A percentile compares a stretch with the other conserved stretches of the same genome.
phyloP scores from a whole-genome alignment of 352 stramenopile genomes.

The Phytophthora melonis region DNA sequence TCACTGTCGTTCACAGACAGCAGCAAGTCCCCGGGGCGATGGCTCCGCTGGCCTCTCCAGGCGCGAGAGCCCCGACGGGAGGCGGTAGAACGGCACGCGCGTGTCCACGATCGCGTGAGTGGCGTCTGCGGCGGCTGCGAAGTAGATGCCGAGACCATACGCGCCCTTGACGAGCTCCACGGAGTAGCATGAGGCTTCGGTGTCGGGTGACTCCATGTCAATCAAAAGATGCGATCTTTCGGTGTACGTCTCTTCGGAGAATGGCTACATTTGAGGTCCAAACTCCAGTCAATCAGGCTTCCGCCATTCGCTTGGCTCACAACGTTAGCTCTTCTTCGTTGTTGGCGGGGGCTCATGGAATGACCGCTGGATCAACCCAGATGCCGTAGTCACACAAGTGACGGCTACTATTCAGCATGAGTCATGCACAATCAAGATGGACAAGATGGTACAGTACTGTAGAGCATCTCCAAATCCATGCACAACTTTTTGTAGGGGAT shows the following conservation, averaged over 20 bases:
- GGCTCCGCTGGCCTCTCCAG: slow-evolving; percentile 63
- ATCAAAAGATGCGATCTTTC: slow-evolving; percentile 6
- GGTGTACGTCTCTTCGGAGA: slow-evolving; percentile 2
- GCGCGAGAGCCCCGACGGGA: slow-evolving; percentile 59
- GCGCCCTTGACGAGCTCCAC: slow-evolving; percentile 62
- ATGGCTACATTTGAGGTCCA: slow-evolving; percentile 4
- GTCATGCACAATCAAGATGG: no score
- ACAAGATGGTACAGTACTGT: no score
- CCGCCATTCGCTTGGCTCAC: no score
- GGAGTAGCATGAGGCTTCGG: slow-evolving; percentile 48
- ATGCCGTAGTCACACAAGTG: no score
- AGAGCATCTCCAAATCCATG: no score
- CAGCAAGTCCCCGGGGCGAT: slow-evolving; percentile 65
- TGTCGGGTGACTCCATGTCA: slow-evolving; percentile 10
- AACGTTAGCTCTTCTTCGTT: no score
- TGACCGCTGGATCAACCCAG: no score
- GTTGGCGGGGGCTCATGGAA: no score
- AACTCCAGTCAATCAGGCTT: background rate
- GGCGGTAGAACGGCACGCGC: slow-evolving; percentile 70
- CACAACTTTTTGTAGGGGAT: no score
- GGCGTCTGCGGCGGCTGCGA: slow-evolving; percentile 39
- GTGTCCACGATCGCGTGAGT: slow-evolving; percentile 61
- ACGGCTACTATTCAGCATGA: no score
- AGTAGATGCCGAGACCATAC: slow-evolving; percentile 84
- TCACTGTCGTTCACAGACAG: slow-evolving; percentile 53